Conservation (phyloP, 768 basidiomycete genomes). For the Strobilomyces confusus region DNA sequence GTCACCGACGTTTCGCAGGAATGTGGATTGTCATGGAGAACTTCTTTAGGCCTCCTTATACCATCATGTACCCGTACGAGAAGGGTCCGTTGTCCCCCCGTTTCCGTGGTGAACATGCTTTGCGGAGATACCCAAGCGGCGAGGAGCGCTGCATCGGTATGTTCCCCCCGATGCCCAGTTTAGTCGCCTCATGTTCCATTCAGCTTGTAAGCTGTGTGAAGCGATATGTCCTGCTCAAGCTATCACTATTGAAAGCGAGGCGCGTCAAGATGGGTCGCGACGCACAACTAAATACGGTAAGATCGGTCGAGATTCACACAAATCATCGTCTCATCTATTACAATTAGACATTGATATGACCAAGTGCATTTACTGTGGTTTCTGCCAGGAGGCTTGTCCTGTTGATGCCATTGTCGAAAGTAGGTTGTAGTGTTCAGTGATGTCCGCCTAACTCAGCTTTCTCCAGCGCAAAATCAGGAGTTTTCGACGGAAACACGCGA, state of each 20-base stretch:
- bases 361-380: slow-evolving; percentile 99
- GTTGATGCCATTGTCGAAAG: slow-evolving; percentile 99
- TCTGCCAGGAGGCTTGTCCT: slow-evolving; percentile 99
- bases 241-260: slow-evolving; percentile 98
- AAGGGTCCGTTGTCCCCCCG: slow-evolving; percentile 97
- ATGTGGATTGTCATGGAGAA: slow-evolving; percentile 97
- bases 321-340: neutral
- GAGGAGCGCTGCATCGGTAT: slow-evolving; percentile 98
- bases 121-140: slow-evolving; percentile 93
- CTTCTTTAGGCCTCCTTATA: slow-evolving; percentile 93
- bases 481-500: slow-evolving; percentile 97
- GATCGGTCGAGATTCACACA: slow-evolving; percentile 14
- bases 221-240: slow-evolving; percentile 99
- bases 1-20: slow-evolving; percentile 45
- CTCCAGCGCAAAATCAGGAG: slow-evolving; percentile 91
- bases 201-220: slow-evolving; percentile 98
- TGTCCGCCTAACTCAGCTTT: neutral
- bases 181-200: slow-evolving; percentile 5
- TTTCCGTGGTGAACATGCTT: slow-evolving; percentile 97
- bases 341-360: slow-evolving; percentile 96
- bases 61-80: slow-evolving; percentile 97
- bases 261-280: slow-evolving; percentile 90
- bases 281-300: slow-evolving; percentile 96
- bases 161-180: slow-evolving; percentile 26
- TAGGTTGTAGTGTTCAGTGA: slow-evolving; percentile 40